phyloP scores from a whole-genome alignment of 1,139 yeast species.

The Suhomyces wounanorum region DNA sequence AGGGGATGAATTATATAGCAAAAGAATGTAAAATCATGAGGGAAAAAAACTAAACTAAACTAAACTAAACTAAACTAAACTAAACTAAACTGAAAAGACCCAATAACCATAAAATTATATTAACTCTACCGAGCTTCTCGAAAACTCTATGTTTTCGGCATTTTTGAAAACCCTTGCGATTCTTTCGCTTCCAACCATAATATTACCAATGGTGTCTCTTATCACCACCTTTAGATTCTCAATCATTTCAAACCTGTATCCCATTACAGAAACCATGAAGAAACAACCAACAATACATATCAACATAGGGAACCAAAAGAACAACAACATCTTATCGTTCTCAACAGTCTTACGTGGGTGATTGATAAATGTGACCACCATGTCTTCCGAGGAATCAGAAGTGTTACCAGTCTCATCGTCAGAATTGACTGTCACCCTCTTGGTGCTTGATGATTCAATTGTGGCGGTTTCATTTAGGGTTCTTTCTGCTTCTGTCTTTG shows the following conservation, averaged over 20 bases:
- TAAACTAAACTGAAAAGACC: background rate
- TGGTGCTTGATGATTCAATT: conserved; percentile 8
- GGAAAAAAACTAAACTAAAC: conserved; percentile 1
- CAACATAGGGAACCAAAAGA: conserved; percentile 84
- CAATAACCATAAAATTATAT: conserved; percentile 2
- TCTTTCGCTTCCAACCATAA: conserved; percentile 71
- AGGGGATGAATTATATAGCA: conserved; percentile 5
- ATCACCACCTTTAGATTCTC: conserved; percentile 48
- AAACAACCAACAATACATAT: conserved; percentile 53
- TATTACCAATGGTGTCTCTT: conserved; percentile 57
- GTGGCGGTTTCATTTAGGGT: conserved; percentile 24
- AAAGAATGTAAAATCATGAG: background rate
- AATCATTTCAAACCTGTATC: conserved; percentile 44
- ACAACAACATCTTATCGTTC: conserved; percentile 82
- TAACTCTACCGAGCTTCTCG: background rate
- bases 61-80: background rate
- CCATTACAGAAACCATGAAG: conserved; percentile 53
- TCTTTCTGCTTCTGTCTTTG: conserved; percentile 40
- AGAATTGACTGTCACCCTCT: conserved; percentile 10
- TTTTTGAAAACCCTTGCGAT: conserved; percentile 55
- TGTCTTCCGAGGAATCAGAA: conserved; percentile 54
- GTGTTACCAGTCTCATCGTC: conserved; percentile 34
- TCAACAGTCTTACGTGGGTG: conserved; percentile 65
- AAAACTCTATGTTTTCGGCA: conserved; percentile 7
- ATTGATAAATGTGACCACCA: conserved; percentile 56